These are phyloP conservation scores for Uronychia setigera DNA, from an alignment of 73 alveolate genomes.

Conservation along the genomic window DNA sequence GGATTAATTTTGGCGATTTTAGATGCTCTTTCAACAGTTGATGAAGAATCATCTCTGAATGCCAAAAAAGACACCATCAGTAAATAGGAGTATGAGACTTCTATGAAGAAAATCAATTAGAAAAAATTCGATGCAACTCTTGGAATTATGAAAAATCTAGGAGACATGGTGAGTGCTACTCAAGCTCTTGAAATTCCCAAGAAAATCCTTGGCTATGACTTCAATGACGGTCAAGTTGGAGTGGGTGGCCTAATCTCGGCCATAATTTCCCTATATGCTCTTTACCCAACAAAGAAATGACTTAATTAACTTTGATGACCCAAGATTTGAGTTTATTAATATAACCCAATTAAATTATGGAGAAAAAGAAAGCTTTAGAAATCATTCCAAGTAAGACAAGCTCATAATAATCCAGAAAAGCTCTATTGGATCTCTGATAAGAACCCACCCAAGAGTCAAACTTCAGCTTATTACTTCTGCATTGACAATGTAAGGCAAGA, in stretches of 20 bases:
- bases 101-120: slow-evolving; percentile 2
- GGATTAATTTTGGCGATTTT: neutral
- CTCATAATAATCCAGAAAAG: neutral
- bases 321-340: too few species aligned
- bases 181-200: slow-evolving; percentile 56
- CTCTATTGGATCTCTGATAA: slow-evolving; percentile 88
- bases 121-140: slow-evolving; percentile 34
- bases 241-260: slow-evolving; percentile 61
- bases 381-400: slow-evolving; percentile 51
- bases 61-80: neutral
- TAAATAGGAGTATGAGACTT: slow-evolving; percentile 13
- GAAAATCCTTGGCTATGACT: slow-evolving; percentile 47
- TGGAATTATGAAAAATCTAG: slow-evolving; percentile 53
- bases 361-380: slow-evolving; percentile 43
- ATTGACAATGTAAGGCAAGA: slow-evolving; percentile 72
- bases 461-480: slow-evolving; percentile 88
- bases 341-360: too few species aligned
- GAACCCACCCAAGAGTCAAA: slow-evolving; percentile 78
- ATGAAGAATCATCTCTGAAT: slow-evolving; percentile 11
- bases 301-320: too few species aligned
- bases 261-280: slow-evolving; percentile 34
- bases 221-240: slow-evolving; percentile 69
- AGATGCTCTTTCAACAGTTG: neutral
- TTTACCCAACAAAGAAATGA: slow-evolving; percentile 51
- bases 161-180: slow-evolving; percentile 64